Conservation (phyloP, 352 stramenopile species). For the Hyaloperonospora arabidopsidis region DNA sequence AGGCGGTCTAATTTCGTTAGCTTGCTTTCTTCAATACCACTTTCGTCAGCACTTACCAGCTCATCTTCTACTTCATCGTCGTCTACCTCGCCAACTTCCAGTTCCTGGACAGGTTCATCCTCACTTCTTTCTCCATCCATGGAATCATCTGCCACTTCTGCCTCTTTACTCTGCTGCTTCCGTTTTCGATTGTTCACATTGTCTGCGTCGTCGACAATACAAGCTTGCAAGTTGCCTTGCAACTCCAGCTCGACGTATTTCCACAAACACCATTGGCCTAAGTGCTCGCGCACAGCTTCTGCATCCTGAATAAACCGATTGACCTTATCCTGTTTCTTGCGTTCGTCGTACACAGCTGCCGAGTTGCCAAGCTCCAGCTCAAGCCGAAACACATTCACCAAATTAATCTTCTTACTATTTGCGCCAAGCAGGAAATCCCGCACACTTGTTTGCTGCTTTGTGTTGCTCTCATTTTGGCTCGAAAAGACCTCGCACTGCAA, state of each 20-base stretch:
- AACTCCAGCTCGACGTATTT: constrained; percentile 78
- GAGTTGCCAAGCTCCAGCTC: constrained; percentile 70
- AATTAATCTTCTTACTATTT: constrained; percentile 65
- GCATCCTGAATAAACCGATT: constrained; percentile 67
- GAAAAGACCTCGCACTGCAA: constrained; percentile 53
- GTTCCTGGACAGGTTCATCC: constrained; percentile 18
- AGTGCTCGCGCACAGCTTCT: constrained; percentile 46
- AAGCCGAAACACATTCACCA: constrained; percentile 49
- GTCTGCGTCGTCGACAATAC: constrained; percentile 47
- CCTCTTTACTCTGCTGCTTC: constrained; percentile 15
- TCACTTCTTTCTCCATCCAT: constrained; percentile 21
- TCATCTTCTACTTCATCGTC: constrained; percentile 12
- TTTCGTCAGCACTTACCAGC: constrained; percentile 4
- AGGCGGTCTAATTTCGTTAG: constrained; percentile 20
- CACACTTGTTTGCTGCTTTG: constrained; percentile 18
- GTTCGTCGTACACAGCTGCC: constrained; percentile 60
- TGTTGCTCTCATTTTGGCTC: constrained; percentile 1
- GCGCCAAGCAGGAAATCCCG: constrained; percentile 58
- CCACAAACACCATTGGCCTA: constrained; percentile 73
- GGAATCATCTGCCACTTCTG: constrained; percentile 4
- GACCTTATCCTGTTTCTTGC: constrained; percentile 63
- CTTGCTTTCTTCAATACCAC: neutral
- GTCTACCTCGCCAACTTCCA: constrained; percentile 26
- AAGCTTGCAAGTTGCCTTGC: constrained; percentile 60
- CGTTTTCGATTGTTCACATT: constrained; percentile 53